Percentiles rank a stretch among this genome's conserved stretches.
Conservation (phyloP, 148 eudicot species). For the Polygonum aviculare region DNA sequence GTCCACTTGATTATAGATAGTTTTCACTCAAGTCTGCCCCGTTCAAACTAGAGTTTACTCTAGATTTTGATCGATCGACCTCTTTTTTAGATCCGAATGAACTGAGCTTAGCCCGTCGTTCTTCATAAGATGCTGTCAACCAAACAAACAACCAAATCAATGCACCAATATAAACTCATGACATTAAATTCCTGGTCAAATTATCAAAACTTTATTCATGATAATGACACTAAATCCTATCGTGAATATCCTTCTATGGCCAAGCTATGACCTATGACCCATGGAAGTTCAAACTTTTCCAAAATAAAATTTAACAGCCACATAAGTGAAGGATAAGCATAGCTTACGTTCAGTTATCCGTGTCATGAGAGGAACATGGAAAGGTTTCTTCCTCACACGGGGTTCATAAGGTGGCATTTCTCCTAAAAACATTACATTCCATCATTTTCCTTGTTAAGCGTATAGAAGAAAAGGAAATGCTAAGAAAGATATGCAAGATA, state of each 20-base stretch:
- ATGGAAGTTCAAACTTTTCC: neutral
- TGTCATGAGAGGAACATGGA: slow-evolving; percentile 49
- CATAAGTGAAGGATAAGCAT: neutral
- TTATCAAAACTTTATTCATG: neutral
- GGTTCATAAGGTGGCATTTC: slow-evolving; percentile 15
- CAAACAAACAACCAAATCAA: neutral
- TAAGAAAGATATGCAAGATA: neutral
- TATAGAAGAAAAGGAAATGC: neutral
- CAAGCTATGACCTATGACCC: neutral
- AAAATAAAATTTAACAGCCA: neutral
- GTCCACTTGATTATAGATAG: neutral
- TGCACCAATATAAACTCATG: neutral
- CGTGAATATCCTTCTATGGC: no score
- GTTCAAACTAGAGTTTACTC: no score
- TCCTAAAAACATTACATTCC: slow-evolving; percentile 28
- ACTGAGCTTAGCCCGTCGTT: slow-evolving; percentile 30
- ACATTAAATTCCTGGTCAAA: neutral
- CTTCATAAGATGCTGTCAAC: slow-evolving; percentile 37
- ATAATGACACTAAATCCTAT: neutral
- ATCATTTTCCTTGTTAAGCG: neutral
- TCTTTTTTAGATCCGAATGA: slow-evolving; percentile 1
- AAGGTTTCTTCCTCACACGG: slow-evolving; percentile 28
- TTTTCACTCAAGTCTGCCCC: no score
- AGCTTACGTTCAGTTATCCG: slow-evolving; percentile 85
- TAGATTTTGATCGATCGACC: neutral